Evolutionary conservation across 768 basidiomycete species (phyloP), one percentile per base, ranked within the genome.

Genomic region (Collybia nuda): DNA sequence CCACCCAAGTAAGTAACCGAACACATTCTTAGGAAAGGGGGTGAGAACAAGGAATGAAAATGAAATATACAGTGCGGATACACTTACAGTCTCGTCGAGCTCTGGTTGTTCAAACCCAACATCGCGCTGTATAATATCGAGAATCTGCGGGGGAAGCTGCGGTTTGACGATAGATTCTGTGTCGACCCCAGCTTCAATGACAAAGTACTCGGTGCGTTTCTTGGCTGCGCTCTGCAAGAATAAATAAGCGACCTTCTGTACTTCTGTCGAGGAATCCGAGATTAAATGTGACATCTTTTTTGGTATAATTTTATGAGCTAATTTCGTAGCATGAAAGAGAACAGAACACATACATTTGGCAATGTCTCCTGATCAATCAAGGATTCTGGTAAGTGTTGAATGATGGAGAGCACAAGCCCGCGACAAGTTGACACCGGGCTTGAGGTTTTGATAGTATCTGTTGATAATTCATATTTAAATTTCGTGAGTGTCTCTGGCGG

Each of bases 141-240:
- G 55, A 18, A 97, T 70, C 58, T 91, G 86, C 0, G 45, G 9
- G 0, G 95, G 92, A 9, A 96, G 69, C 19, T 79, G 73, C 18
- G 80, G 71, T 40, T 75, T 74, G 28, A 81, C 62, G 1, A 62
- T 60, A 2, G 72, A 78, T 44, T 90, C 87, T 0, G 80, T 76
- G 41, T 93, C 89, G 12, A 93, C 87, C 6, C 85, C 90, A 2
- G 87, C 86, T 60, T 98, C 93, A 32, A 98, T 81, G 22, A 97
- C 92, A 38, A 94, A 74, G 51, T 89, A 69, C 48, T 94, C 88
- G 0, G 94, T 96, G 29, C 82, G 77, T 61, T 83, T 87, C 56
- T 73, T 72, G 17, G 93, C 85, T 9, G 90, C 86, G 40, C 74
- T 74, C 29, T 75, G 78, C 21, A 96, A 74, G 2, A 97, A 74